Conservation (phyloP, 2,329 filamentous ascomycete genomes). For the Colletotrichum sp. region DNA sequence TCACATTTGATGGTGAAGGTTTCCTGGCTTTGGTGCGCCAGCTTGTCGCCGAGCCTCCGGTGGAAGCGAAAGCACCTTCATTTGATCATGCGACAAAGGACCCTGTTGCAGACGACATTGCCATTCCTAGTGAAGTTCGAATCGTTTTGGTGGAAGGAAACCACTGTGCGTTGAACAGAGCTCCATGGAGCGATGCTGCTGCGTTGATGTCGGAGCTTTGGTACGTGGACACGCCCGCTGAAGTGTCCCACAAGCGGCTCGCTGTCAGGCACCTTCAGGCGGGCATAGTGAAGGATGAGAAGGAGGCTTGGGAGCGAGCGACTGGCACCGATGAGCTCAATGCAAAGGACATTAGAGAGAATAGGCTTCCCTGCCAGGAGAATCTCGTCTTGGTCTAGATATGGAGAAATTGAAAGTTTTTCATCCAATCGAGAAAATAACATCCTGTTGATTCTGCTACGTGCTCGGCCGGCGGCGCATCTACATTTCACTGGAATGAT, state of each 20-base stretch:
- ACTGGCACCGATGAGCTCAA: neutral
- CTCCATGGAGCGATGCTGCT: neutral
- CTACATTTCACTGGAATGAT: neutral
- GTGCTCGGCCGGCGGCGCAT: neutral
- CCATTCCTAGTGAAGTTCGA: neutral
- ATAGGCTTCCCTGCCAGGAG: neutral
- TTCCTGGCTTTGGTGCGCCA: neutral
- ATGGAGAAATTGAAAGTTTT: neutral
- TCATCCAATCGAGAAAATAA: neutral
- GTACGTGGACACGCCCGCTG: neutral
- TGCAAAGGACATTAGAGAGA: neutral
- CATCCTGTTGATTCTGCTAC: neutral
- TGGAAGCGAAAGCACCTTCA: neutral
- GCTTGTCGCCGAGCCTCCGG: neutral
- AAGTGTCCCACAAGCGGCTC: neutral
- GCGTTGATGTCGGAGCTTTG: neutral
- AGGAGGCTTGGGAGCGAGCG: neutral
- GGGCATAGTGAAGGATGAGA: neutral
- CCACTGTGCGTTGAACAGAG: neutral
- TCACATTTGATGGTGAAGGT: neutral
- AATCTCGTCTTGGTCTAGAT: neutral
- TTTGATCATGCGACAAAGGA: neutral
- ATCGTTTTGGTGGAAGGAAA: neutral
- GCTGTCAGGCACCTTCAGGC: neutral
- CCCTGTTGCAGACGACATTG: neutral